phyloP scores from a whole-genome alignment of 163 green algal genomes.

The Prototheca wickerhamii region DNA sequence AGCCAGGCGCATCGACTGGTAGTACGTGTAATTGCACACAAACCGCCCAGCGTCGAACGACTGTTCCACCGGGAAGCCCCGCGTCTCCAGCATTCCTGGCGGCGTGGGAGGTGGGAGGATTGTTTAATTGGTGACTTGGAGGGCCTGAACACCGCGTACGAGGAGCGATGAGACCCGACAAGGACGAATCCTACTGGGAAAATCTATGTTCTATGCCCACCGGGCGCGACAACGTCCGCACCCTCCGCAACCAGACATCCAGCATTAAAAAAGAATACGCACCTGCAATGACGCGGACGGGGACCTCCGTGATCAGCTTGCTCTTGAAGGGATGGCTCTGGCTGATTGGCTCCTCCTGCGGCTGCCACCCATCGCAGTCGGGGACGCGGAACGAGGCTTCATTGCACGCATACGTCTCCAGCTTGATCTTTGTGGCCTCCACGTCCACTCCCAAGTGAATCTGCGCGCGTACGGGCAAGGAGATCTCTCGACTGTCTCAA shows the following conservation, averaged over 20 bases:
- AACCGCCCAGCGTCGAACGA: conserved; percentile 40
- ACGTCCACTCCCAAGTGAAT: conserved; percentile 1
- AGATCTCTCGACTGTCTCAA: no score
- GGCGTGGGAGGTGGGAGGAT: conserved; percentile 15
- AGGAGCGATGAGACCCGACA: no score
- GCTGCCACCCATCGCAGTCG: conserved; percentile 46
- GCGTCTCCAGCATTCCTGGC: conserved; percentile 7
- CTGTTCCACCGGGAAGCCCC: conserved; percentile 18
- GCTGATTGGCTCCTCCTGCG: conserved; percentile 19
- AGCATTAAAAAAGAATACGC: neutral
- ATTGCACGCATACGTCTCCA: conserved; percentile 31
- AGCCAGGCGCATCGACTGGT: neutral
- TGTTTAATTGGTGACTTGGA: conserved; percentile 4
- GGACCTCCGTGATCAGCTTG: conserved; percentile 13
- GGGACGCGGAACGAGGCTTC: conserved; percentile 47
- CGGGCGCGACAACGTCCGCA: no score
- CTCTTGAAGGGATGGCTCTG: neutral
- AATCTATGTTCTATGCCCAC: no score
- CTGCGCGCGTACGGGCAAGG: neutral
- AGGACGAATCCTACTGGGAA: no score
- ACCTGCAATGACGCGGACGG: conserved; percentile 7
- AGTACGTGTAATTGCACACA: conserved; percentile 50
- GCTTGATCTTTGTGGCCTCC: neutral
- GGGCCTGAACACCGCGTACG: neutral
- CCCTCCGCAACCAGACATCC: neutral